Conservation (phyloP, 306 rosid genomes). For the Cucumis cinereus region DNA sequence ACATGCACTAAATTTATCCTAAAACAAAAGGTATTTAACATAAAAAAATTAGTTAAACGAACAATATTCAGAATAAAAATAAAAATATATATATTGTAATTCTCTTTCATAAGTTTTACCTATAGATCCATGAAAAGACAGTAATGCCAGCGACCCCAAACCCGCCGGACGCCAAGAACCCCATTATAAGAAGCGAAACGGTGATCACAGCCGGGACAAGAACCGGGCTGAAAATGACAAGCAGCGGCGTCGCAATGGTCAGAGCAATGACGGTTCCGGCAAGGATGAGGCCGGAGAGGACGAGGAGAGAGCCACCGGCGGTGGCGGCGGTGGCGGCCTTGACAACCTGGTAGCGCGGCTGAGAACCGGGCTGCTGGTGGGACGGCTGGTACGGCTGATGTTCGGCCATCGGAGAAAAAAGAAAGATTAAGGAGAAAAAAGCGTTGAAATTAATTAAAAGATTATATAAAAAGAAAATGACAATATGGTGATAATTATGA, state of each 20-base stretch:
- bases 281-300: slow-evolving; percentile 39
- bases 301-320: slow-evolving; percentile 53
- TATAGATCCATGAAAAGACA: slow-evolving; percentile 65
- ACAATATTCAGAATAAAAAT: background rate
- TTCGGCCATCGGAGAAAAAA: slow-evolving; percentile 34
- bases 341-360: slow-evolving; percentile 28
- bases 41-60: too few relatives aligned
- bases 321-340: slow-evolving; percentile 60
- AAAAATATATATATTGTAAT: background rate
- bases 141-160: slow-evolving; percentile 68
- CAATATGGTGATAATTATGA: too few relatives aligned
- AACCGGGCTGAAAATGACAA: slow-evolving; percentile 77
- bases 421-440: too few relatives aligned
- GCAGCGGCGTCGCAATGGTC: slow-evolving; percentile 50
- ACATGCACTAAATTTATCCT: background rate
- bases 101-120: background rate
- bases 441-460: too few relatives aligned
- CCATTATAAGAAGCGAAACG: slow-evolving; percentile 25
- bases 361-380: background rate
- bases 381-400: slow-evolving; percentile 1
- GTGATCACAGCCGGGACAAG: slow-evolving; percentile 55
- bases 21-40: too few relatives aligned
- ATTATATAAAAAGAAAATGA: background rate
- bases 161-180: slow-evolving; percentile 62
- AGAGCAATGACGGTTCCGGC: slow-evolving; percentile 51